Conservation (phyloP, 208 protist genomes). For the Trypanosoma rangeli region DNA sequence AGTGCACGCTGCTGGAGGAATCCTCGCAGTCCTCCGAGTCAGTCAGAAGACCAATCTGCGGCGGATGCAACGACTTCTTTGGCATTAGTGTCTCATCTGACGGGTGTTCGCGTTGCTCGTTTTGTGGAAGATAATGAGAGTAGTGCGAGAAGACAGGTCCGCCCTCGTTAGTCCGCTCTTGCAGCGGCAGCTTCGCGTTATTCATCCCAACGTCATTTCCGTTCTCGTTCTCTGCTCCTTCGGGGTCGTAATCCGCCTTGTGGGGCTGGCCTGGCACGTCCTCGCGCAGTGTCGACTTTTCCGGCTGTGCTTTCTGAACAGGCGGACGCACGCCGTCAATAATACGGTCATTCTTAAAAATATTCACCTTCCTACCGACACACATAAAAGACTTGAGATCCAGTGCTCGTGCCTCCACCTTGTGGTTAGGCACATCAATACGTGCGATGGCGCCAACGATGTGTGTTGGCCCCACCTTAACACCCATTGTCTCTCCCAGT, state of each 20-base stretch:
- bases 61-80: conserved; percentile 9
- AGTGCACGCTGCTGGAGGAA: conserved; percentile 1
- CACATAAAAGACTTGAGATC: conserved; percentile 77
- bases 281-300: conserved; percentile 2
- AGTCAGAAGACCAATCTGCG: conserved; percentile 59
- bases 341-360: conserved; percentile 91
- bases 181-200: neutral
- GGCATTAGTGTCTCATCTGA: neutral
- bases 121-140: neutral
- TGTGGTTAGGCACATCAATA: conserved; percentile 79
- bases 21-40: conserved; percentile 59
- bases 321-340: conserved; percentile 42
- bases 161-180: neutral
- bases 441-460: conserved; percentile 83
- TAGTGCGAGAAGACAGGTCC: neutral
- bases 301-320: neutral
- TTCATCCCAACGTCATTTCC: neutral
- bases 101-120: neutral
- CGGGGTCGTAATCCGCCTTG: conserved; percentile 1
- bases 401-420: conserved; percentile 83
- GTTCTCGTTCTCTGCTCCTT: neutral
- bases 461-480: conserved; percentile 81
- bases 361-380: conserved; percentile 66
- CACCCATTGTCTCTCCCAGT: conserved; percentile 76
- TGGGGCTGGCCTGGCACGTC: conserved; percentile 7